These are phyloP conservation scores for Trichophyton schoenleinii DNA, from an alignment of 2,329 filamentous ascomycete genomes.

Conservation along the genomic window DNA sequence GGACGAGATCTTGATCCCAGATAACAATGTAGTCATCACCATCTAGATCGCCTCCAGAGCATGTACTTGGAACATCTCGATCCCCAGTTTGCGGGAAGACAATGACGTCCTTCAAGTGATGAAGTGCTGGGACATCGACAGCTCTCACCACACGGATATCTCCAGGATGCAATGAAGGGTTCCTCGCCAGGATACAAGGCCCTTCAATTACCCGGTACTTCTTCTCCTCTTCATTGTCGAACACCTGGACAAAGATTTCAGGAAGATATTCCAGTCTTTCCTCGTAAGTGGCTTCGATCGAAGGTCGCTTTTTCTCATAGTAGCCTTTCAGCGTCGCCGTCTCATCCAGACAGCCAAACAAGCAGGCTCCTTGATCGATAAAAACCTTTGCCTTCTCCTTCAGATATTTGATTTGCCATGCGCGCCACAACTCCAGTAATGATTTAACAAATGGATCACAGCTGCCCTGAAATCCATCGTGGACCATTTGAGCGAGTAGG, in stretches of 20 bases:
- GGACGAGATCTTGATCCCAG: slow-evolving; percentile 69
- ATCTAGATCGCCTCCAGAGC: slow-evolving; percentile 88
- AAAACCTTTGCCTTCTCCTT: slow-evolving; percentile 86
- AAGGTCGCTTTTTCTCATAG: slow-evolving; percentile 36
- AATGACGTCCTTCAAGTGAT: slow-evolving; percentile 70
- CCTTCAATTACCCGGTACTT: slow-evolving; percentile 58
- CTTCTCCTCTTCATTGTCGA: slow-evolving; percentile 41
- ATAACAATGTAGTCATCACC: slow-evolving; percentile 93
- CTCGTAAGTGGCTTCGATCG: slow-evolving; percentile 19
- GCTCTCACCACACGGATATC: slow-evolving; percentile 82
- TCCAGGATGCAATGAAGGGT: slow-evolving; percentile 85
- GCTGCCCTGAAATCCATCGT: slow-evolving; percentile 61
- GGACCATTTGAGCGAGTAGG: slow-evolving; percentile 60
- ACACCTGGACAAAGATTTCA: slow-evolving; percentile 80
- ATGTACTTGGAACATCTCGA: slow-evolving; percentile 79
- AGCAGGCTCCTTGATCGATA: slow-evolving; percentile 70
- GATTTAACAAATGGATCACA: slow-evolving; percentile 73
- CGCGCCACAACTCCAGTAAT: slow-evolving; percentile 68
- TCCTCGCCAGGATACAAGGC: slow-evolving; percentile 72
- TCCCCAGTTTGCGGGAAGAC: slow-evolving; percentile 78
- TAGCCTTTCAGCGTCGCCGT: slow-evolving; percentile 63
- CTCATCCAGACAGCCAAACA: slow-evolving; percentile 83
- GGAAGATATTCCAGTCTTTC: slow-evolving; percentile 49
- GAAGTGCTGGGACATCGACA: slow-evolving; percentile 59
- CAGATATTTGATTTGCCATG: slow-evolving; percentile 77